Conservation (phyloP, 805 yeast species). For the Metschnikowia colocasiae region DNA sequence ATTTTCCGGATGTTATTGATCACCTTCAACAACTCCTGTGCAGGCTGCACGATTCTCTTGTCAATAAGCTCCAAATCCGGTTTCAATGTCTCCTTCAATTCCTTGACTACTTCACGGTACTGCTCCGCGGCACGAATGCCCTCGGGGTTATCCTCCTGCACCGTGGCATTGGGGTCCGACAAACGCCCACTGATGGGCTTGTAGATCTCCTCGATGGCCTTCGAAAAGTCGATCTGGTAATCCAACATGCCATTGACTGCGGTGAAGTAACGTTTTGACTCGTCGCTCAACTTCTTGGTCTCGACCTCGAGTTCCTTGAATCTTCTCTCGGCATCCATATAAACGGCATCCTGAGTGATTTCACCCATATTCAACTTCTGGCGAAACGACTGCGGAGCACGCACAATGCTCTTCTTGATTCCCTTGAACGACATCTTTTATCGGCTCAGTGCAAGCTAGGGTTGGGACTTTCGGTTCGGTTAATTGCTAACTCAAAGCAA, state of each 20-base stretch:
- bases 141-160: conserved; percentile 93
- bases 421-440: conserved; percentile 80
- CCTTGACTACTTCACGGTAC: conserved; percentile 82
- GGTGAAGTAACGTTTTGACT: conserved; percentile 81
- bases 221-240: conserved; percentile 93
- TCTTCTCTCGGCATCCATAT: conserved; percentile 92
- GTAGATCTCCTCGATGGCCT: conserved; percentile 91
- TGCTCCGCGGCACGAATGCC: conserved; percentile 94
- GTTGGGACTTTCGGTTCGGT: not conserved
- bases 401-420: conserved; percentile 67
- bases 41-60: conserved; percentile 83
- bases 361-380: conserved; percentile 86
- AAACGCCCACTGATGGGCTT: conserved; percentile 92
- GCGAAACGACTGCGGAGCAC: conserved; percentile 90
- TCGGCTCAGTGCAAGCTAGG: not conserved
- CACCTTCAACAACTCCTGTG: conserved; percentile 81
- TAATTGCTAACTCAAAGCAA: not conserved
- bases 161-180: conserved; percentile 81
- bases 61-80: conserved; percentile 94
- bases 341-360: conserved; percentile 69
- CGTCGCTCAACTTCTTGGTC: conserved; percentile 85
- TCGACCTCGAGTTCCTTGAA: conserved; percentile 88
- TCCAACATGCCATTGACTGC: conserved; percentile 93
- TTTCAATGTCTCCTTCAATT: conserved; percentile 76
- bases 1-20: conserved; percentile 83